A percentile compares a stretch with the other conserved stretches of the same genome.
These are phyloP conservation scores for Zymoseptoria ardabiliae DNA, from an alignment of 2,329 filamentous ascomycete genomes.

Conservation along the genomic window DNA sequence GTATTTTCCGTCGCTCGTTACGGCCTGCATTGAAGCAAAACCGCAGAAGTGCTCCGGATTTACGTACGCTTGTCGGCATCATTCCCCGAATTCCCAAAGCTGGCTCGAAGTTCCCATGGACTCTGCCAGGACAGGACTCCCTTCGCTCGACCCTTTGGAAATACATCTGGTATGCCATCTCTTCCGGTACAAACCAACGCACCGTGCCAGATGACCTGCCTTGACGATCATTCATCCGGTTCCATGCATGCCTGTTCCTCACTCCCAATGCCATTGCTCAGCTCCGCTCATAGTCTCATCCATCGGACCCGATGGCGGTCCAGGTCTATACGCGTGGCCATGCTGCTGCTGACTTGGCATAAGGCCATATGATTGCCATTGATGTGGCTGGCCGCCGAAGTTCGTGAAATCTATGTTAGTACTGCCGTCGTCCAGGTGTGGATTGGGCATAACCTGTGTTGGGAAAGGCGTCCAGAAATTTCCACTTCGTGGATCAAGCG, in stretches of 20 bases:
- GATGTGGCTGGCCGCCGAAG: conserved; percentile 8
- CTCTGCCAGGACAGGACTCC: too few relatives aligned
- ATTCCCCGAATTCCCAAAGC: too few relatives aligned
- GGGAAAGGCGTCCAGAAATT: conserved; percentile 37
- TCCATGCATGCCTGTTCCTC: neutral
- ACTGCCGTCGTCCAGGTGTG: conserved; percentile 9
- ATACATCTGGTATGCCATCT: too few relatives aligned
- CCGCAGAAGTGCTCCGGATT: too few relatives aligned
- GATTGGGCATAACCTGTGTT: conserved; percentile 31
- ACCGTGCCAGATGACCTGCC: too few relatives aligned
- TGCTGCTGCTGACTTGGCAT: neutral
- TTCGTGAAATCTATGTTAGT: conserved; percentile 12
- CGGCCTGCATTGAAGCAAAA: too few relatives aligned
- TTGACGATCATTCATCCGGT: too few relatives aligned
- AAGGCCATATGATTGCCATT: neutral
- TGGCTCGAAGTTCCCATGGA: too few relatives aligned
- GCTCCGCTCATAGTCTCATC: conserved; percentile 18
- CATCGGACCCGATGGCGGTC: conserved; percentile 8
- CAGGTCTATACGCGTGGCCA: neutral
- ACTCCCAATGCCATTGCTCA: conserved; percentile 16
- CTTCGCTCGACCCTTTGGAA: too few relatives aligned
- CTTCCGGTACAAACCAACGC: too few relatives aligned
- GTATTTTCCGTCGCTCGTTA: too few relatives aligned
- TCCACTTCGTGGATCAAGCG: conserved; percentile 14
- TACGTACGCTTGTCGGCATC: too few relatives aligned